These are phyloP conservation scores for Marasmius oreades DNA, from an alignment of 1,284 basidiomycete genomes.

Conservation along the genomic window DNA sequence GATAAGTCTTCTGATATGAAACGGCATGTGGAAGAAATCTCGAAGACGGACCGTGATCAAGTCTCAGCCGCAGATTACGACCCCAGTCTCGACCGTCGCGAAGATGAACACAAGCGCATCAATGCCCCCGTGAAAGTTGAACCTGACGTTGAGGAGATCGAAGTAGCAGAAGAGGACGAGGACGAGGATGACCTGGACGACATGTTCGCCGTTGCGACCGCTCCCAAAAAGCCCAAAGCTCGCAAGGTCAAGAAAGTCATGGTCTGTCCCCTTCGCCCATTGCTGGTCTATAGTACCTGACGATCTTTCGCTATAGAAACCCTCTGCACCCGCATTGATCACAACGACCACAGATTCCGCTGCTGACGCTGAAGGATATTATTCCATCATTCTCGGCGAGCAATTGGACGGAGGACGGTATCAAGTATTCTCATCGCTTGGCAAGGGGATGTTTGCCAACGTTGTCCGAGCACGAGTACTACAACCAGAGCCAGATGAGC, in stretches of 20 bases:
- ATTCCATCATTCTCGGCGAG: conserved; percentile 92
- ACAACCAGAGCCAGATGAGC: conserved; percentile 61
- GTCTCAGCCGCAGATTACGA: conserved; percentile 93
- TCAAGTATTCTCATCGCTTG: conserved; percentile 91
- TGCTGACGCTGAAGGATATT: conserved; percentile 93
- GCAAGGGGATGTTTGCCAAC: conserved; percentile 98
- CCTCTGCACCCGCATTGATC: conserved; percentile 58
- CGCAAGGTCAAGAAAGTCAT: conserved; percentile 56
- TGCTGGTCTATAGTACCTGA: neutral
- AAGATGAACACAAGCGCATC: conserved; percentile 73
- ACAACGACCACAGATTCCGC: conserved; percentile 71
- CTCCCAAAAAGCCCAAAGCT: conserved; percentile 54
- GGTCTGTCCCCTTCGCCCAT: conserved; percentile 34
- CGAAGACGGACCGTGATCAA: conserved; percentile 36
- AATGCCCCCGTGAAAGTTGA: conserved; percentile 26
- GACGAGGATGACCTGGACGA: conserved; percentile 83
- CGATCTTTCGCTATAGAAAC: conserved; percentile 36
- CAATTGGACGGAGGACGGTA: conserved; percentile 91
- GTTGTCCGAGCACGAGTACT: conserved; percentile 90
- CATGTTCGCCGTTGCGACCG: conserved; percentile 76
- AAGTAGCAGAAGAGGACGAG: conserved; percentile 58
- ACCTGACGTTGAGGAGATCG: conserved; percentile 38
- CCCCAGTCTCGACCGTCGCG: conserved; percentile 78
- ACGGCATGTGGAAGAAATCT: conserved; percentile 35
- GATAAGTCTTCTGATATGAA: conserved; percentile 40